These are phyloP conservation scores for Xylariaceae sp. DNA, from an alignment of 2,329 filamentous ascomycete species.

Conservation along the genomic window DNA sequence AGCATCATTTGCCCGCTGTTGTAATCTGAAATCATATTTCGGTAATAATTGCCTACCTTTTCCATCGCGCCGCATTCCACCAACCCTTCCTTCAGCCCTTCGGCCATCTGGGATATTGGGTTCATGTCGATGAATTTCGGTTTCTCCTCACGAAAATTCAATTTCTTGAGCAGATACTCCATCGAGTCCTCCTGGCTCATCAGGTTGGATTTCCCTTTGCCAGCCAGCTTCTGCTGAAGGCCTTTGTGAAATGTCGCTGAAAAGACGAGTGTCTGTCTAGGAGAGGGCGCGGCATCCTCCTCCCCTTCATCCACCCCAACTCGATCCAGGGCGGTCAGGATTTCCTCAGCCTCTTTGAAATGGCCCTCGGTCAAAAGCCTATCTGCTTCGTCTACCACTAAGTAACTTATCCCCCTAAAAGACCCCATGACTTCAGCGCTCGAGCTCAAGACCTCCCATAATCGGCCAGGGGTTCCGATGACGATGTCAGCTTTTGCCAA, in stretches of 20 bases:
- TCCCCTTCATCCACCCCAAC: conserved; percentile 61
- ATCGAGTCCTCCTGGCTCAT: conserved; percentile 81
- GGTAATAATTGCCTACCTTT: conserved; percentile 64
- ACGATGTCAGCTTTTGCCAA: conserved; percentile 86
- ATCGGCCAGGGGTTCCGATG: conserved; percentile 87
- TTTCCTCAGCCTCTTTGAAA: conserved; percentile 92
- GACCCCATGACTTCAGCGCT: conserved; percentile 72
- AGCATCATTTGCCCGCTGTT: not conserved
- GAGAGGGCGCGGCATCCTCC: conserved; percentile 51
- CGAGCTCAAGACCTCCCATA: conserved; percentile 92
- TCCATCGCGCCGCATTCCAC: conserved; percentile 93
- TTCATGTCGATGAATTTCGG: conserved; percentile 94
- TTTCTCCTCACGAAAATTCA: conserved; percentile 83
- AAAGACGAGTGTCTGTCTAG: conserved; percentile 90
- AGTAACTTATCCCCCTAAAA: conserved; percentile 77
- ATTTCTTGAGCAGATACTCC: conserved; percentile 88
- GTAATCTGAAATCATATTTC: not conserved
- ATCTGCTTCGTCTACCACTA: conserved; percentile 95
- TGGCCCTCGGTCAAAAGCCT: conserved; percentile 89
- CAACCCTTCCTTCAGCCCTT: conserved; percentile 83
- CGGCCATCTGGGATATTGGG: conserved; percentile 86
- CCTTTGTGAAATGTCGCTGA: conserved; percentile 95
- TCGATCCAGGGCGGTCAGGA: conserved; percentile 80
- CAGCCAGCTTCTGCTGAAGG: conserved; percentile 87
- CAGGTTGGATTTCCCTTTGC: conserved; percentile 73